phyloP scores from a whole-genome alignment of 108 stramenopile genomes.

The Seminavis robusta region DNA sequence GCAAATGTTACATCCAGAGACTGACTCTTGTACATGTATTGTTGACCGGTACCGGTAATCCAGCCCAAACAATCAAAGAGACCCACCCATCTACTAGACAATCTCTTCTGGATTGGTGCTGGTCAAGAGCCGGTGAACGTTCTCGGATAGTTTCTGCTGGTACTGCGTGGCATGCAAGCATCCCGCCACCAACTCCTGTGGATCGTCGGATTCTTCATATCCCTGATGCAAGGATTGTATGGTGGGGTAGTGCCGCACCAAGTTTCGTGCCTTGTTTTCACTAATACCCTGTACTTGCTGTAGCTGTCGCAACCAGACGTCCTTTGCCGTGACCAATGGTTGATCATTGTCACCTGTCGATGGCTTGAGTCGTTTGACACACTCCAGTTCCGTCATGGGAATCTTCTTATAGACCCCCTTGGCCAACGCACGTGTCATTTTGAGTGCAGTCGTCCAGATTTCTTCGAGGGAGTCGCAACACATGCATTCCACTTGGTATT shows the following conservation, averaged over 20 bases:
- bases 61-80: too few relatives aligned
- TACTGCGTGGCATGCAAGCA: conserved; percentile 13
- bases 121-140: conserved; percentile 25
- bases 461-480: conserved; percentile 27
- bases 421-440: conserved; percentile 33
- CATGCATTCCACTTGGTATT: conserved; percentile 52
- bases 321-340: conserved; percentile 14
- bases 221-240: conserved; percentile 35
- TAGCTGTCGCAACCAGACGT: conserved; percentile 54
- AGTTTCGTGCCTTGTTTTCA: conserved; percentile 23
- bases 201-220: conserved; percentile 19
- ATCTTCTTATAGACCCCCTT: conserved; percentile 31
- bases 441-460: conserved; percentile 13
- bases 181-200: conserved; percentile 11
- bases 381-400: conserved; percentile 54
- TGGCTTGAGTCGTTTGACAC: conserved; percentile 42
- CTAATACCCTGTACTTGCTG: conserved; percentile 47
- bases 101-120: conserved; percentile 34
- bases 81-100: conserved; percentile 11
- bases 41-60: too few relatives aligned
- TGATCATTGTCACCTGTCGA: conserved; percentile 9
- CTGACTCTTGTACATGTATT: too few relatives aligned
- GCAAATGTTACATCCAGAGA: too few relatives aligned
- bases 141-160: conserved; percentile 23
- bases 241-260: conserved; percentile 45